Base-by-base conservation (phyloP, 2,329 filamentous ascomycete genomes). In the Colletotrichum viniferum region DNA sequence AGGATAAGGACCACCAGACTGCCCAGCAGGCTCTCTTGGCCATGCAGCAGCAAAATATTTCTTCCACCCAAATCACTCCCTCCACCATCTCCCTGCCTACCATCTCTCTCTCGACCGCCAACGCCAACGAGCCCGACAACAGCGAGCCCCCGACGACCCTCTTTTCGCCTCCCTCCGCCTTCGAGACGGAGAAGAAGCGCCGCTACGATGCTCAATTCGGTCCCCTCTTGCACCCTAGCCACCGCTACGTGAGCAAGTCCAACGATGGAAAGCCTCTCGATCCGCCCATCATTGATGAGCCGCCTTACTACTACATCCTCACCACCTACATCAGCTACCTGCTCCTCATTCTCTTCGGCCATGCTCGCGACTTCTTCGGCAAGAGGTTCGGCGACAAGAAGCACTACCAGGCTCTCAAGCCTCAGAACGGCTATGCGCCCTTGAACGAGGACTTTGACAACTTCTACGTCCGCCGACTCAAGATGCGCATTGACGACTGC, bases 311-410 rank as follows among this genome's bases (percentile, higher is more conserved):
- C 89, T 98, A 95, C 86, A 92, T 99, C 81, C 91, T 99, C 79
- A 98, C 97, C 43, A 99, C 97, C 81, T 99, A 99, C 88, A 95
- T 99, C 85, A 98, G 96, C 86, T 99, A 99, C 85, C 90, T 99
- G 78, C 93, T 98, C 79, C 91, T 99, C 81, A 98, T 99, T 83
- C 92, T 97, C 78, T 96, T 98, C 78, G 97, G 97, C 72, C 97
- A 99, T 83, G 92, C 98, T 76, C 93, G 96, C 83, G 97, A 99
- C 84, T 98, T 98, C 86, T 98, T 99, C 83, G 96, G 97, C 84
- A 98, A 98, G 89, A 92, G 95, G 77, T 98, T 99, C 86, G 94
- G 94, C 82, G 92, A 96, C 84, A 92, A 94, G 82, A 94, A 95
- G 81, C 83, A 89, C 74, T 98, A 98, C 85, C 93, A 92, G 82